Conservation (phyloP, 2,329 filamentous ascomycete genomes). For the Sporothrix sp. region DNA sequence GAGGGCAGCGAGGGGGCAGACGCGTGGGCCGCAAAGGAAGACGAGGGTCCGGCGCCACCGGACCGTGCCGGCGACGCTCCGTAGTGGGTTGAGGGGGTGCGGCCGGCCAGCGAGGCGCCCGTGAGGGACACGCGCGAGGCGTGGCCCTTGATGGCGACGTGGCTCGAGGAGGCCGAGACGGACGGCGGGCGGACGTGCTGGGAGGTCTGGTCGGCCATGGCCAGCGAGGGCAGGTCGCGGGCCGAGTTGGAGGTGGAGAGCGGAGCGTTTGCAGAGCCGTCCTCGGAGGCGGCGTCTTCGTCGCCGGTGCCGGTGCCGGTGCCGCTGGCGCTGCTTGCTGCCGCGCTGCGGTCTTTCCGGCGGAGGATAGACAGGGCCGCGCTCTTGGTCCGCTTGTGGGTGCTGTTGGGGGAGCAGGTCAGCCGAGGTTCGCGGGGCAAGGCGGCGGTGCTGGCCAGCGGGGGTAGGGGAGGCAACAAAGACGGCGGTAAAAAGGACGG, state of each 20-base stretch:
- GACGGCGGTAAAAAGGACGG: not conserved
- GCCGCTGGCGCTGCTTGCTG: conserved; percentile 35
- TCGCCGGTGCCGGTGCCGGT: conserved; percentile 36
- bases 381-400: conserved; percentile 46
- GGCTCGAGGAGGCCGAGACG: conserved; percentile 4
- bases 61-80: conserved; percentile 5
- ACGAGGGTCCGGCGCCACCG: not conserved
- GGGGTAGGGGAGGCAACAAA: not conserved
- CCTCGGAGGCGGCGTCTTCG: conserved; percentile 38
- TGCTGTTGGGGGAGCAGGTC: conserved; percentile 3
- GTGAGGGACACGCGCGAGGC: conserved; percentile 38
- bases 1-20: conserved; percentile 2
- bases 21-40: not conserved
- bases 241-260: conserved; percentile 22
- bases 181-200: not conserved
- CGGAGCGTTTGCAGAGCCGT: conserved; percentile 29
- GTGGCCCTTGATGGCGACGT: conserved; percentile 33
- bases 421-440: not conserved
- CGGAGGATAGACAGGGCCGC: conserved; percentile 45
- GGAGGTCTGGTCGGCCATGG: conserved; percentile 16
- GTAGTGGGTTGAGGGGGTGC: conserved; percentile 24
- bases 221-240: conserved; percentile 2
- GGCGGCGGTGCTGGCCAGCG: not conserved
- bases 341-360: conserved; percentile 34
- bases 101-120: conserved; percentile 29